Base-by-base conservation (phyloP, 257 asterid species). In the Euphrasia confusa region DNA sequence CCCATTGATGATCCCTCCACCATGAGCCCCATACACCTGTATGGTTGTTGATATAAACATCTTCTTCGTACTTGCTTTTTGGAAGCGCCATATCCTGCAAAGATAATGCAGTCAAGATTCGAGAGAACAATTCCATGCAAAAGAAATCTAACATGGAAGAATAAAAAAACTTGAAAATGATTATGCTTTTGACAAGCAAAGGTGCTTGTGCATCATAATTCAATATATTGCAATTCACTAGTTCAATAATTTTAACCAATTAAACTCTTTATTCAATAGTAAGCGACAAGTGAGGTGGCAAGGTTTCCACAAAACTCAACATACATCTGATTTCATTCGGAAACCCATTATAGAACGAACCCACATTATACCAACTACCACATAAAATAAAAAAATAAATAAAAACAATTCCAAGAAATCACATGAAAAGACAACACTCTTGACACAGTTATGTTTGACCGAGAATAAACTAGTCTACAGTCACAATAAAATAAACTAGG, bases 1-100 rank as follows among this genome's bases (percentile, higher is more conserved):
- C 99, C 99, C 97, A 92, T 52, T 89, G 97, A 60, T 84, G 88
- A 77, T 92, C 95, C 73, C 66, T 89, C 99, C 97, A 92, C 97
- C 96, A 92, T 3, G 97, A 89, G 50, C 99, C 99, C 97, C 99
- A 89, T 27, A 92, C 95, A 47, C 75, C 79, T 0, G 86, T 80
- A 76, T 89, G 99, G 74, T 89, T 89, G 67, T 92, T 92, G 28
- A 64, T 76, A 54, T 66, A 79, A 40, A 81, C 82, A 69, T 92
- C 99, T 72, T 92, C 99, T 73, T 89, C 97, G 24, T 89, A 92
- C 77, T 92, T 92, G 81, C 95, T 89, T 67, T 81, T 83, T 0
- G 99, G 97, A 60, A 86, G 82, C 47, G 94, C 30, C 33, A 58
- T 76, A 78, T 92, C 99, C 96, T 92, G 76, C 53, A 78, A 49